Percentiles rank a stretch among this genome's conserved stretches.
Conservation (phyloP, 78 protist species). For the Dictyostelium intermedium region DNA sequence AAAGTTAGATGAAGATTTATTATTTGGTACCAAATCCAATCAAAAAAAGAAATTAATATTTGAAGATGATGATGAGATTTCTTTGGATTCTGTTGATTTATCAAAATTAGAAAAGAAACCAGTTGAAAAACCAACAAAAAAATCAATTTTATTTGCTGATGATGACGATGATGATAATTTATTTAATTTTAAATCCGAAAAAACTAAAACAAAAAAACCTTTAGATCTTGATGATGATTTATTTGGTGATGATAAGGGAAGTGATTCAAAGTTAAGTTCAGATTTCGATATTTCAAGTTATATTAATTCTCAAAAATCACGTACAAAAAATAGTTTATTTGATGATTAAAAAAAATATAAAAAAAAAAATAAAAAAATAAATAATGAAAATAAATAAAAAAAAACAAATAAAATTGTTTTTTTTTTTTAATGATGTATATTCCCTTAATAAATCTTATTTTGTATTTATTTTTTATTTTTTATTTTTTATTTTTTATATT, state of each 20-base stretch:
- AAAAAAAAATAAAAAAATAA: not conserved
- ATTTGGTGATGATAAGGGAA: not conserved
- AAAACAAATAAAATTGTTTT: too few relatives aligned
- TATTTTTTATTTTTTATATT: too few relatives aligned
- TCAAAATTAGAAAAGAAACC: conserved; percentile 44
- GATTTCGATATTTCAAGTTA: conserved; percentile 51
- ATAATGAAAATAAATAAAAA: not conserved
- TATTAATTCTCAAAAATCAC: conserved; percentile 18
- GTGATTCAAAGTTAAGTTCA: not conserved
- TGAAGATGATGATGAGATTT: conserved; percentile 47
- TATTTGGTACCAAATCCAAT: conserved; percentile 12
- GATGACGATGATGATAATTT: conserved; percentile 27
- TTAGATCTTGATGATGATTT: conserved; percentile 33
- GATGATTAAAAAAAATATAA: not conserved
- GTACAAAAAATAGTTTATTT: conserved; percentile 37
- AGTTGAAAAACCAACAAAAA: not conserved
- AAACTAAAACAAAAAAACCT: not conserved
- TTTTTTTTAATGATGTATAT: too few relatives aligned
- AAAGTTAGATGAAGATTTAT: conserved; percentile 37
- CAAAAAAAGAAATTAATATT: not conserved
- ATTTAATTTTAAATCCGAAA: not conserved
- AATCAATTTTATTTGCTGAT: not conserved
- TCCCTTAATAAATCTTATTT: not conserved
- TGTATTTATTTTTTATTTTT: not conserved
- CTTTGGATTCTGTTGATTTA: conserved; percentile 34